These are phyloP conservation scores for Starmerella vaccinii DNA, from an alignment of 805 yeast genomes.

Conservation along the genomic window DNA sequence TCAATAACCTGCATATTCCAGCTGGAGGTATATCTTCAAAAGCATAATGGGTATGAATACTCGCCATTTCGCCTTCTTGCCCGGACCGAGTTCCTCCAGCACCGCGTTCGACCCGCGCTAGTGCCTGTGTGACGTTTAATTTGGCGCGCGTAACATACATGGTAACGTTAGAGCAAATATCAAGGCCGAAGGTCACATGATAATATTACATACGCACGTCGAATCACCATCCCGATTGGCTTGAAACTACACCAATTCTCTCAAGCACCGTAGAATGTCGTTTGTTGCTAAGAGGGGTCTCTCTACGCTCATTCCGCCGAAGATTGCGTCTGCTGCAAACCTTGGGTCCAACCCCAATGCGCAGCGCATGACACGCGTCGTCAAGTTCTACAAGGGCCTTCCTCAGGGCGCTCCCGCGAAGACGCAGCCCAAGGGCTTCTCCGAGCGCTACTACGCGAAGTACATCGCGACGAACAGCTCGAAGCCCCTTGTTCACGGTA, in stretches of 20 bases:
- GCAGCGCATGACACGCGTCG: slow-evolving; percentile 91
- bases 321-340: slow-evolving; percentile 93
- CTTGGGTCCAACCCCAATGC: slow-evolving; percentile 93
- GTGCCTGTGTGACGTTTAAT: too few species aligned
- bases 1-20: too few species aligned
- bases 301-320: slow-evolving; percentile 96
- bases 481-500: slow-evolving; percentile 48
- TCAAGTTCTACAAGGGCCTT: slow-evolving; percentile 85
- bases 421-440: slow-evolving; percentile 42
- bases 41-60: too few species aligned
- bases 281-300: slow-evolving; percentile 83
- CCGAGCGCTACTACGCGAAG: slow-evolving; percentile 60
- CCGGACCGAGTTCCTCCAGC: too few species aligned
- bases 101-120: too few species aligned
- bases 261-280: slow-evolving; percentile 43
- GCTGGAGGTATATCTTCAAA: too few species aligned
- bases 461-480: slow-evolving; percentile 36
- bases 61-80: too few species aligned
- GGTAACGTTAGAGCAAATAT: too few species aligned
- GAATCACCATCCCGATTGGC: slow-evolving; percentile 5
- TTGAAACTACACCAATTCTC: neutral
- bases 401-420: slow-evolving; percentile 89
- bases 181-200: neutral
- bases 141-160: too few species aligned
- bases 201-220: neutral